Evolutionary conservation across 257 asterid genomes (phyloP).

Genomic region (Vinca minor): DNA sequence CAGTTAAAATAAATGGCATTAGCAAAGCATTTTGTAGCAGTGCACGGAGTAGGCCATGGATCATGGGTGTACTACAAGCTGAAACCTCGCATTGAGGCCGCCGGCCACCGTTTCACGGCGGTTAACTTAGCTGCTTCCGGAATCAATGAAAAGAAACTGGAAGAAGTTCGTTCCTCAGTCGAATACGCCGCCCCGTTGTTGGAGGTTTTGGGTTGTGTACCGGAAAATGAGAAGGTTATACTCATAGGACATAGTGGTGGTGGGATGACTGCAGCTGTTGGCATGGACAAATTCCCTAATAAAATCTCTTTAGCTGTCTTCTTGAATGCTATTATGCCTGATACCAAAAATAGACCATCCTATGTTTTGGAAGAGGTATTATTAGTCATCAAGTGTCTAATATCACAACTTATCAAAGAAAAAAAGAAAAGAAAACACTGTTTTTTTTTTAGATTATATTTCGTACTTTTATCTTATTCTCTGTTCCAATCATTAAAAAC

Average conservation of each 20-base stretch:
- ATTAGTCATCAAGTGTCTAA: too few relatives aligned
- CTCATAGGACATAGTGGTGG: constrained; percentile 53
- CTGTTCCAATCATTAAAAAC: too few relatives aligned
- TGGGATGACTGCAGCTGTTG: constrained; percentile 40
- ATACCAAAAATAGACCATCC: constrained; percentile 37
- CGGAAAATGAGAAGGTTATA: constrained; percentile 42
- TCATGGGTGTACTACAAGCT: constrained; percentile 64
- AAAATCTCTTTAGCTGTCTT: constrained; percentile 42
- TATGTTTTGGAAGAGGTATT: constrained; percentile 48
- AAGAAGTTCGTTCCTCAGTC: constrained; percentile 6
- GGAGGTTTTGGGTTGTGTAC: constrained; percentile 36
- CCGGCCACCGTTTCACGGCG: constrained; percentile 45
- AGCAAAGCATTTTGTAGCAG: constrained; percentile 42
- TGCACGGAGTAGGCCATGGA: constrained; percentile 66
- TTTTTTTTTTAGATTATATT: too few relatives aligned
- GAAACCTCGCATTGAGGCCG: constrained; percentile 49
- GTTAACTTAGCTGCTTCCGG: constrained; percentile 50
- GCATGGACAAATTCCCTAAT: constrained; percentile 47
- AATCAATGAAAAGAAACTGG: constrained; percentile 9
- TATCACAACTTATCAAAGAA: too few relatives aligned
- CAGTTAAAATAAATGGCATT: constrained; percentile 18
- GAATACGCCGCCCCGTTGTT: constrained; percentile 30
- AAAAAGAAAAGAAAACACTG: too few relatives aligned
- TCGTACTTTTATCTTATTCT: too few relatives aligned
- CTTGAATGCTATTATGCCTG: constrained; percentile 55